These are phyloP conservation scores for Beta corolliflora DNA, from an alignment of 179 eudicot genomes.

Conservation along the genomic window DNA sequence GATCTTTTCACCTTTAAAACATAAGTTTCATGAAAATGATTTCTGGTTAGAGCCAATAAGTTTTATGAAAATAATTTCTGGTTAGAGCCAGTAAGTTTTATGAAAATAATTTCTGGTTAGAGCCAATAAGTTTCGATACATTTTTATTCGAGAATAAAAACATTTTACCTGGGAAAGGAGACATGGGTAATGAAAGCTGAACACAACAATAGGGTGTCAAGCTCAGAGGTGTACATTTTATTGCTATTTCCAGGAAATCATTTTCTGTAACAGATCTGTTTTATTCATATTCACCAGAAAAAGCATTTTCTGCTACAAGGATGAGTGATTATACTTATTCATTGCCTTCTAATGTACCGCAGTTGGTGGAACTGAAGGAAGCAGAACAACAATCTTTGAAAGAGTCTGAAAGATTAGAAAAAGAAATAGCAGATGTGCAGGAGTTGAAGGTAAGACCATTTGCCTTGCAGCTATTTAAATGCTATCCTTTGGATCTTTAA, in stretches of 20 bases:
- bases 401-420: constrained; percentile 90
- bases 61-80: neutral
- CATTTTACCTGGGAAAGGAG: neutral
- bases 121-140: too few relatives aligned
- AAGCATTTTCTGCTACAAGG: neutral
- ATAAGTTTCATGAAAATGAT: neutral
- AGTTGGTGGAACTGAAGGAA: constrained; percentile 92
- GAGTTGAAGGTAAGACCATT: constrained; percentile 66
- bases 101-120: neutral
- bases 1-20: neutral
- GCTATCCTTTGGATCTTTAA: neutral
- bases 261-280: neutral
- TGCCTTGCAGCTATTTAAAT: neutral
- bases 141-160: too few relatives aligned
- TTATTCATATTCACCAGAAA: neutral
- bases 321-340: neutral
- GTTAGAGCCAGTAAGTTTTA: neutral
- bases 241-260: neutral
- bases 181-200: neutral
- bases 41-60: neutral
- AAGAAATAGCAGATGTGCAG: constrained; percentile 90
- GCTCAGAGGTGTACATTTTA: neutral
- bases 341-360: constrained; percentile 15
- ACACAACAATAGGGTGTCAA: neutral
- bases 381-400: constrained; percentile 73